A percentile compares a stretch with the other conserved stretches of the same genome.
Evolutionary conservation across 805 yeast genomes (phyloP).

Genomic region (Starmera caribaea): DNA sequence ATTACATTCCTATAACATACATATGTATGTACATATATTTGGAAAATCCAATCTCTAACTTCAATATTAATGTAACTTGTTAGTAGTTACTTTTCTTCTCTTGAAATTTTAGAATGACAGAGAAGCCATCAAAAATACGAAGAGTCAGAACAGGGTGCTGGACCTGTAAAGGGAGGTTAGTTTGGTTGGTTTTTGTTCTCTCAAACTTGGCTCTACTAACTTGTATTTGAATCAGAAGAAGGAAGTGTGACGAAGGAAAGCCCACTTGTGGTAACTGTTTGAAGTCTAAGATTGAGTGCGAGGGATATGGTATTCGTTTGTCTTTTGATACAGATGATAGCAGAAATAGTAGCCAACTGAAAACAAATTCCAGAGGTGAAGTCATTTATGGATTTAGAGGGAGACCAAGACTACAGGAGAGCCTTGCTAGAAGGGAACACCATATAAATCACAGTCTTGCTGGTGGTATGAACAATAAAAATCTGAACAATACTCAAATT

Average conservation of each 20-base stretch:
- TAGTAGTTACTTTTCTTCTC: no score
- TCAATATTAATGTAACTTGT: no score
- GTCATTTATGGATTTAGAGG: constrained; percentile 33
- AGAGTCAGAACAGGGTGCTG: constrained; percentile 50
- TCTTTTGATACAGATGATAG: constrained; percentile 43
- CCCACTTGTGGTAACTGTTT: constrained; percentile 41
- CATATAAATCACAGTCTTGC: neutral
- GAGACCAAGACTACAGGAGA: constrained; percentile 28
- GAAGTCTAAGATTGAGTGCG: constrained; percentile 34
- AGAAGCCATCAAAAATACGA: constrained; percentile 25
- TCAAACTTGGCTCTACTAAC: neutral
- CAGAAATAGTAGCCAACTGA: constrained; percentile 18
- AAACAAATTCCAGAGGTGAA: constrained; percentile 24
- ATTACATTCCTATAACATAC: no score
- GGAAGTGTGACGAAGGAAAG: constrained; percentile 48
- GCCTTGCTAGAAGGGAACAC: constrained; percentile 17
- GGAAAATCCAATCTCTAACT: no score
- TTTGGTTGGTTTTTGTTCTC: neutral
- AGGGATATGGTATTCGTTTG: constrained; percentile 38
- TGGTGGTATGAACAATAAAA: neutral
- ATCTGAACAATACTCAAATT: no score
- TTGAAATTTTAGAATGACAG: neutral
- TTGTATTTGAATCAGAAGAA: constrained; percentile 23
- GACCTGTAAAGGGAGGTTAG: constrained; percentile 44
- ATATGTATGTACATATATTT: no score